phyloP scores from a whole-genome alignment of 192 early-diverging fungal genomes.

The Bifiguratus adelaidae region DNA sequence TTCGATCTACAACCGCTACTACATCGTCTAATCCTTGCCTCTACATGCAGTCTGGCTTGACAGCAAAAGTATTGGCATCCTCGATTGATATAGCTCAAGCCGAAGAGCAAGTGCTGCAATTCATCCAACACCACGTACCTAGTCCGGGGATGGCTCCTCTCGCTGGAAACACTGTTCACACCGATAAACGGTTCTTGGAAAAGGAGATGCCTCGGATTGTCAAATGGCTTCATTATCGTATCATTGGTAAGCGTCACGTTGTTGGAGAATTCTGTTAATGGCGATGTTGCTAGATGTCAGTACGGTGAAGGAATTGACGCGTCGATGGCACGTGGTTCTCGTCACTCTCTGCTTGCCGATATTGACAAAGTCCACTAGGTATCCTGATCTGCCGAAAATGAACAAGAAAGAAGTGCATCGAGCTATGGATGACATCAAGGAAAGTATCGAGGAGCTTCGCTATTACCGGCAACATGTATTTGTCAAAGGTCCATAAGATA shows the following conservation, averaged over 20 bases:
- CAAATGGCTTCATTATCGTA: slow-evolving; percentile 75
- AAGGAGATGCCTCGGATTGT: slow-evolving; percentile 71
- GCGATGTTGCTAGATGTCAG: slow-evolving; percentile 63
- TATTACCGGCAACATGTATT: slow-evolving; percentile 63
- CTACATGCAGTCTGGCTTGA: slow-evolving; percentile 59
- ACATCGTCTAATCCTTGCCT: neutral
- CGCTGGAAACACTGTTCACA: slow-evolving; percentile 91
- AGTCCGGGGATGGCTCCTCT: slow-evolving; percentile 48
- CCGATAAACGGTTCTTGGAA: slow-evolving; percentile 75
- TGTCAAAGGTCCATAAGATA: no score
- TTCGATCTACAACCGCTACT: neutral
- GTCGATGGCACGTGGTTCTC: slow-evolving; percentile 53
- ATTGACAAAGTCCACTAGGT: slow-evolving; percentile 3
- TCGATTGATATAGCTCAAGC: slow-evolving; percentile 56
- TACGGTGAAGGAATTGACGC: slow-evolving; percentile 80
- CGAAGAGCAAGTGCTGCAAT: slow-evolving; percentile 56
- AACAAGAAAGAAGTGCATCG: slow-evolving; percentile 56
- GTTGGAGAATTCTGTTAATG: slow-evolving; percentile 5
- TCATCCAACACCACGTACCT: slow-evolving; percentile 64
- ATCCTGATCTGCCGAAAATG: slow-evolving; percentile 17
- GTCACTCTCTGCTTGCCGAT: neutral
- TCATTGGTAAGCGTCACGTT: slow-evolving; percentile 26
- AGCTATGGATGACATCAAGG: slow-evolving; percentile 87
- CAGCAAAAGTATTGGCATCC: slow-evolving; percentile 57
- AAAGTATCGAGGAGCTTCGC: slow-evolving; percentile 81